These are phyloP conservation scores for Botrytis pseudocinerea DNA, from an alignment of 2,329 filamentous ascomycete genomes.

Conservation along the genomic window DNA sequence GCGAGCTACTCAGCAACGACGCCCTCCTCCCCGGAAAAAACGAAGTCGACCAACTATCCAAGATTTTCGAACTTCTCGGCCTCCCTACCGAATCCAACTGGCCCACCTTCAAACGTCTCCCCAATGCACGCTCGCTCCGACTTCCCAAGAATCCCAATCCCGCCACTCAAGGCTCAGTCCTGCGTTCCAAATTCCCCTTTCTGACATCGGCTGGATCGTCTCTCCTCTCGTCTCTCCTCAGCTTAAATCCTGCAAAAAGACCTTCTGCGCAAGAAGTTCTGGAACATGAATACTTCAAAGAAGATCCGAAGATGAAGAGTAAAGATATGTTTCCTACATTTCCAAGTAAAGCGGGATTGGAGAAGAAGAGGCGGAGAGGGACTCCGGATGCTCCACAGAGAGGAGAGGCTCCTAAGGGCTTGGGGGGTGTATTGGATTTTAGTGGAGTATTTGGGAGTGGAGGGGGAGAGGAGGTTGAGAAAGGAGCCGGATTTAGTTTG, in stretches of 20 bases:
- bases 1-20: slow-evolving; percentile 80
- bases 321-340: slow-evolving; percentile 96
- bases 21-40: slow-evolving; percentile 86
- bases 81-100: slow-evolving; percentile 79
- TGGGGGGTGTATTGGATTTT: slow-evolving; percentile 55
- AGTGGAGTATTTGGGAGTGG: slow-evolving; percentile 70
- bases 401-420: slow-evolving; percentile 55
- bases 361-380: slow-evolving; percentile 69
- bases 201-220: slow-evolving; percentile 72
- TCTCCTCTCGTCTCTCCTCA: slow-evolving; percentile 69
- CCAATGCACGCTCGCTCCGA: slow-evolving; percentile 79
- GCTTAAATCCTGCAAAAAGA: slow-evolving; percentile 70
- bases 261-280: slow-evolving; percentile 75
- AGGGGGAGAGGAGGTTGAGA: slow-evolving; percentile 63
- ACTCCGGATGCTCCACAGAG: slow-evolving; percentile 83
- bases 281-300: slow-evolving; percentile 78
- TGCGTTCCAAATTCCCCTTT: slow-evolving; percentile 78
- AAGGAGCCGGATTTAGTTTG: slow-evolving; percentile 65
- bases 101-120: slow-evolving; percentile 83
- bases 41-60: slow-evolving; percentile 85
- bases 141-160: slow-evolving; percentile 55
- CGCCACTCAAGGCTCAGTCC: slow-evolving; percentile 49
- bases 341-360: slow-evolving; percentile 90
- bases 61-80: slow-evolving; percentile 87
- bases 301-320: slow-evolving; percentile 87